Evolutionary conservation across 2,329 filamentous ascomycete genomes (phyloP), one percentile per base, ranked within the genome.

Genomic region (Xylariaceae sp.): DNA sequence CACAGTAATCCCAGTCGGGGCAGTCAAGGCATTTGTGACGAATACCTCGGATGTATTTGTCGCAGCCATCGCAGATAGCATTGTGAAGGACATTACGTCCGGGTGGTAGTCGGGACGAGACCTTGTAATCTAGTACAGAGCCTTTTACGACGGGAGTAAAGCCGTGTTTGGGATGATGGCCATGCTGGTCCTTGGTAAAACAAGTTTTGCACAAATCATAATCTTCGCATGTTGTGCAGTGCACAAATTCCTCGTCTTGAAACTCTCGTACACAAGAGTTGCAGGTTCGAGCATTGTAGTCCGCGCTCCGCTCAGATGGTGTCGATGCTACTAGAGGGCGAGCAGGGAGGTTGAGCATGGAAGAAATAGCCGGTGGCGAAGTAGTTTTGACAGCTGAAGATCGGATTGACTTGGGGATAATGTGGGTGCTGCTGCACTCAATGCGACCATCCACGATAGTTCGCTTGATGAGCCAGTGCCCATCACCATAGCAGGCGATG

Each of bases 1-100:
- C 79, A 77, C 94, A 99, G 74, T 89, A 97, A 67, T 99, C 94
- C 88, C 90, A 99, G 71, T 99, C 94, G 41, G 95, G 94, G 76
- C 94, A 99, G 69, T 90, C 86, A 60, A 97, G 79, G 71, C 94
- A 99, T 80, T 99, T 99, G 81, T 97, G 87, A 63, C 94, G 92
- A 53, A 96, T 80, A 63, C 94, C 95, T 63, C 80, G 79, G 65
- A 99, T 94, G 70, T 84, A 85, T 79, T 85, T 87, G 65, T 97
- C 89, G 70, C 95, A 99, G 39, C 89, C 89, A 75, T 99, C 94
- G 68, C 94, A 99, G 60, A 96, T 85, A 57, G 95, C 94, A 55
- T 88, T 85, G 74, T 99, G 94, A 56, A 81, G 78, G 65, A 85
- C 80, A 70, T 89, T 89, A 57, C 92, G 88, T 61, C 94, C 92